Evolutionary conservation across 1,284 basidiomycete genomes (phyloP).

Genomic region (Ceratobasidium sp.): DNA sequence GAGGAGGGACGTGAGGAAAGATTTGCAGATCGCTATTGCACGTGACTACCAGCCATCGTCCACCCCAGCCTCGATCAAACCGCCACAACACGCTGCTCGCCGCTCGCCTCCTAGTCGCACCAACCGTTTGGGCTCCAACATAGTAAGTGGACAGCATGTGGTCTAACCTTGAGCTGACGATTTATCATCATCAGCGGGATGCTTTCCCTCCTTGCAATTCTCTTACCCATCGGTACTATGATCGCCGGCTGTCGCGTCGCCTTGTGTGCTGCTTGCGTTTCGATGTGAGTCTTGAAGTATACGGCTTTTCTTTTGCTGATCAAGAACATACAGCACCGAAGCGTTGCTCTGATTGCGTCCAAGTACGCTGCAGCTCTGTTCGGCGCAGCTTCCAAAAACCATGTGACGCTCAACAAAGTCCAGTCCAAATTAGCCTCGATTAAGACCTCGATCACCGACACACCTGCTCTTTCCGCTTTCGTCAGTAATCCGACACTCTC

Average conservation of each 20-base stretch:
- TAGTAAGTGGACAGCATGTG: too few relatives aligned
- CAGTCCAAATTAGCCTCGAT: constrained; percentile 82
- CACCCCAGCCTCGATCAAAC: too few relatives aligned
- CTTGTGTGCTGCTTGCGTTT: constrained; percentile 8
- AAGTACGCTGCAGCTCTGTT: constrained; percentile 98
- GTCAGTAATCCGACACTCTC: constrained; percentile 89
- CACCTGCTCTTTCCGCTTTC: constrained; percentile 73
- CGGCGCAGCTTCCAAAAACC: constrained; percentile 88
- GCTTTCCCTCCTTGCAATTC: too few relatives aligned
- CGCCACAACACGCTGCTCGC: too few relatives aligned
- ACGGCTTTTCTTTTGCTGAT: not conserved
- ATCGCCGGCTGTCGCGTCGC: constrained; percentile 31
- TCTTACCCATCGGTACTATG: constrained; percentile 30
- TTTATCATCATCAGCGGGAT: too few relatives aligned
- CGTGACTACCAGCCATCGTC: too few relatives aligned
- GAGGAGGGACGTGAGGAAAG: too few relatives aligned
- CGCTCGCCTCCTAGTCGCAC: too few relatives aligned
- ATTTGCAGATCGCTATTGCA: too few relatives aligned
- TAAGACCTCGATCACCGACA: constrained; percentile 70
- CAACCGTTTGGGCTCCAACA: too few relatives aligned
- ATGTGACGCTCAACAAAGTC: constrained; percentile 81
- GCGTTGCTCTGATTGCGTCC: constrained; percentile 74
- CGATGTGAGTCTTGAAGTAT: not conserved
- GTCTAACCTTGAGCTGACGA: too few relatives aligned
- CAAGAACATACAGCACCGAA: constrained; percentile 18